These are phyloP conservation scores for Trametes coccinea DNA, from an alignment of 768 basidiomycete species.

Conservation along the genomic window DNA sequence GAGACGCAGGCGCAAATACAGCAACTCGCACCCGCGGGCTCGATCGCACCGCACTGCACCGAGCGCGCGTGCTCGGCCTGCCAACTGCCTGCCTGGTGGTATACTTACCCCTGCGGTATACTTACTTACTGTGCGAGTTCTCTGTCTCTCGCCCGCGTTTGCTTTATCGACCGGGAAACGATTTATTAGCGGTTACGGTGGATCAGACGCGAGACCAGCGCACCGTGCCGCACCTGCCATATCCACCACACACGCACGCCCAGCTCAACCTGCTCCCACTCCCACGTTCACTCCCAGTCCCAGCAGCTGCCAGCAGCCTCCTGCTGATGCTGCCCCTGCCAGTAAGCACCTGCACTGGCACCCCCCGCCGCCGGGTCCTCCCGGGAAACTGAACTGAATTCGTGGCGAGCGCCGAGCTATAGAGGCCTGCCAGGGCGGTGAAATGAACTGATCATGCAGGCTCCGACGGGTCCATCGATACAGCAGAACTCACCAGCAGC, in stretches of 20 bases:
- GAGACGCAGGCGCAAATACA: constrained; percentile 1
- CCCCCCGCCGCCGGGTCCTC: not conserved
- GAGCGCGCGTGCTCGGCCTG: no score
- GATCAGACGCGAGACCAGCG: constrained; percentile 26
- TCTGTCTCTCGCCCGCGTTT: not conserved
- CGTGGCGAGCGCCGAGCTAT: not conserved
- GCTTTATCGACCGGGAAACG: not conserved
- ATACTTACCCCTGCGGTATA: no score
- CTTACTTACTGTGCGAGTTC: no score
- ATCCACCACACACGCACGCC: constrained; percentile 1
- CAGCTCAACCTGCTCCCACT: not conserved
- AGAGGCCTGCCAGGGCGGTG: no score
- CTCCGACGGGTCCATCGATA: not conserved
- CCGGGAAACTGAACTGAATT: not conserved
- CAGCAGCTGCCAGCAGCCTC: no score
- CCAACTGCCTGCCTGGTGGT: no score
- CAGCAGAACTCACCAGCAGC: not conserved
- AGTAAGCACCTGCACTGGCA: no score
- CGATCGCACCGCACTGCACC: not conserved
- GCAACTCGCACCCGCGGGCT: not conserved
- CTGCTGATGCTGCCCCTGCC: no score
- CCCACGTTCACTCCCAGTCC: no score
- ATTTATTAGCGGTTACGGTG: not conserved
- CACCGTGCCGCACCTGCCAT: constrained; percentile 28
- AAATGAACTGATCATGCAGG: no score